Conservation (phyloP, 768 basidiomycete species). For the Trametes punicea region DNA sequence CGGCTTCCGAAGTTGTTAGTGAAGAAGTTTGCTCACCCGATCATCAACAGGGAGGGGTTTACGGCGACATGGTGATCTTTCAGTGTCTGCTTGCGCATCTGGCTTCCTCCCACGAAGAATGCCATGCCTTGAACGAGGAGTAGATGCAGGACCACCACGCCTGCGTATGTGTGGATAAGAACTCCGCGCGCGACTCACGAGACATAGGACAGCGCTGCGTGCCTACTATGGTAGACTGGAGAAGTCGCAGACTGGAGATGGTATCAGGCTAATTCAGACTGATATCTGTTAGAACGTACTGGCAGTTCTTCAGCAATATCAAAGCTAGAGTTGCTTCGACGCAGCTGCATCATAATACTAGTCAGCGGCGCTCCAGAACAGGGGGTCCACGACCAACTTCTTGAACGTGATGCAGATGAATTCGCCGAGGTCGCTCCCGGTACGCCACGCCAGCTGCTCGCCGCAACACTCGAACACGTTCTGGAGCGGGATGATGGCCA, state of each 20-base stretch:
- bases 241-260: slow-evolving; percentile 48
- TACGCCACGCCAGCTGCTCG: slow-evolving; percentile 52
- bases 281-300: slow-evolving; percentile 35
- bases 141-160: slow-evolving; percentile 70
- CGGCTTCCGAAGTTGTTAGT: neutral
- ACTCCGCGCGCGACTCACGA: neutral
- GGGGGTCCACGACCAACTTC: slow-evolving; percentile 44
- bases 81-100: slow-evolving; percentile 61
- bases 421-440: slow-evolving; percentile 57
- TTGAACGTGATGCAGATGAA: slow-evolving; percentile 59
- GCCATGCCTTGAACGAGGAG: slow-evolving; percentile 67
- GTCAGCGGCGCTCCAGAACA: too few relatives aligned
- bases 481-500: slow-evolving; percentile 59
- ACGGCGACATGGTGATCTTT: slow-evolving; percentile 60
- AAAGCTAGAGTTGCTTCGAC: slow-evolving; percentile 73
- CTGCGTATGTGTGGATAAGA: slow-evolving; percentile 28
- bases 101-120: slow-evolving; percentile 64
- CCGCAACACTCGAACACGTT: slow-evolving; percentile 62
- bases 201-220: neutral
- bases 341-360: slow-evolving; percentile 35
- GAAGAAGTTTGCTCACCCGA: slow-evolving; percentile 46
- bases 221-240: slow-evolving; percentile 71
- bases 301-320: slow-evolving; percentile 61
- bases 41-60: slow-evolving; percentile 63
- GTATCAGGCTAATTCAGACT: neutral